A percentile compares a stretch with the other conserved stretches of the same genome.
Evolutionary conservation across 495 filamentous ascomycete species (phyloP).

Genomic region (Aspergillus wentii): DNA sequence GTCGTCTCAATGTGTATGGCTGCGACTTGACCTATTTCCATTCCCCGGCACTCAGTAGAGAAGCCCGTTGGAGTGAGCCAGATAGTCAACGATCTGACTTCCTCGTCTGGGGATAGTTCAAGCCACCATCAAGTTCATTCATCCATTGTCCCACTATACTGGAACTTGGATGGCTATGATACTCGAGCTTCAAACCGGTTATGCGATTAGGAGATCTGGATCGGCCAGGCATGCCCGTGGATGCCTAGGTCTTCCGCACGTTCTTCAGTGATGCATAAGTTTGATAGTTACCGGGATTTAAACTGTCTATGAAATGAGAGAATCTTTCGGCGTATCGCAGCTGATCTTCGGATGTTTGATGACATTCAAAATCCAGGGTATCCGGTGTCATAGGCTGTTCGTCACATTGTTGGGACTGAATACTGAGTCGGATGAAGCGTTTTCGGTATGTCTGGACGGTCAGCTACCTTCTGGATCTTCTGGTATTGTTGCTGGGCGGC

Average conservation of each 20-base stretch:
- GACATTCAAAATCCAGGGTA: slow-evolving; percentile 4
- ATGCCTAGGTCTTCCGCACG: slow-evolving; percentile 12
- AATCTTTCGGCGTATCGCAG: slow-evolving; percentile 6
- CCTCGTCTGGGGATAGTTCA: slow-evolving; percentile 7
- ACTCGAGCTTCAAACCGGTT: slow-evolving; percentile 12
- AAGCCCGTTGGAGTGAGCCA: slow-evolving; percentile 5
- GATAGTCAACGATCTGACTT: slow-evolving; percentile 5
- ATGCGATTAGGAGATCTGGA: slow-evolving; percentile 8
- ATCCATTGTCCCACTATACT: slow-evolving; percentile 13
- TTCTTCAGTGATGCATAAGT: slow-evolving; percentile 13
- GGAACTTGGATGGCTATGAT: slow-evolving; percentile 6
- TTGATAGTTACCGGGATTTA: slow-evolving; percentile 5
- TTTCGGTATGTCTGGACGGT: slow-evolving; percentile 1
- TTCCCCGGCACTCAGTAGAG: neutral
- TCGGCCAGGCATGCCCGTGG: slow-evolving; percentile 7
- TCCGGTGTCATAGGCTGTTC: slow-evolving; percentile 1
- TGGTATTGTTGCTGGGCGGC: slow-evolving; percentile 2
- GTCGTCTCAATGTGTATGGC: slow-evolving; percentile 10
- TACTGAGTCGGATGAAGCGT: slow-evolving; percentile 5
- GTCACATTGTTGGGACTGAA: slow-evolving; percentile 8
- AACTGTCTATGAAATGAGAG: slow-evolving; percentile 5
- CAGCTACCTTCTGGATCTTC: neutral
- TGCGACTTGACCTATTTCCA: slow-evolving; percentile 3
- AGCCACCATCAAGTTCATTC: slow-evolving; percentile 6
- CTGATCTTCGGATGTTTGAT: slow-evolving; percentile 2